Evolutionary conservation across 345 rosid genomes (phyloP), one percentile per base, ranked within the genome.

Genomic region (Lepidium africanum): DNA sequence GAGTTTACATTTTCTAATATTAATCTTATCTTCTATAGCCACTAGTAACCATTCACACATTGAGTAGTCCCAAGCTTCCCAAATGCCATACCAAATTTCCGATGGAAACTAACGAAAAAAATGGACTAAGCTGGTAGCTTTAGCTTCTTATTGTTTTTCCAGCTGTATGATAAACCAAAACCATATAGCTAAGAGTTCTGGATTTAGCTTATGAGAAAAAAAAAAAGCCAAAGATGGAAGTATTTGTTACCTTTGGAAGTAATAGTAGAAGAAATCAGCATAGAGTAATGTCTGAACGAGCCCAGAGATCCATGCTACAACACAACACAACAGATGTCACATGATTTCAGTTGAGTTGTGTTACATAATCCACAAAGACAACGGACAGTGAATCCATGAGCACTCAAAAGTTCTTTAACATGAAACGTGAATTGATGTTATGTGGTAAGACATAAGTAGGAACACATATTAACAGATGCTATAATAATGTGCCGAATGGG

Each of bases 241-340:
- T 17, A 2, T 10, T 7, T 25, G 50, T 65, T 73, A 86, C 98
- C 96, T 90, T 32, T 82, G 73, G 69, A 88, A 83, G 60, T 90
- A 87, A 30, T 87, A 90, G 56, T 87, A 89, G 79, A 87, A 92
- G 81, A 89, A 89, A 70, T 92, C 96, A 1, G 86, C 91, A 40
- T 88, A 86, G 9, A 90, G 76, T 78, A 82, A 38, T 57, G 96
- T 85, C 54, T 90, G 96, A 6, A 87, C 82, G 30, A 84, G 45
- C 52, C 91, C 96, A 7, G 96, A 59, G 59, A 87, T 84, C 96
- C 98, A 92, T 65, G 93, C 96, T 89, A 89, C 80, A 66, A 53
- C 40, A 53, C 58, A 52, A n/a, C 17, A 52, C 1, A 14, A 5
- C 7, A 30, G 33, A 30, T 30, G 33, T 30, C 33, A 30, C 7